Evolutionary conservation across 306 rosid species (phyloP).

Genomic region (Glycine latifolia): DNA sequence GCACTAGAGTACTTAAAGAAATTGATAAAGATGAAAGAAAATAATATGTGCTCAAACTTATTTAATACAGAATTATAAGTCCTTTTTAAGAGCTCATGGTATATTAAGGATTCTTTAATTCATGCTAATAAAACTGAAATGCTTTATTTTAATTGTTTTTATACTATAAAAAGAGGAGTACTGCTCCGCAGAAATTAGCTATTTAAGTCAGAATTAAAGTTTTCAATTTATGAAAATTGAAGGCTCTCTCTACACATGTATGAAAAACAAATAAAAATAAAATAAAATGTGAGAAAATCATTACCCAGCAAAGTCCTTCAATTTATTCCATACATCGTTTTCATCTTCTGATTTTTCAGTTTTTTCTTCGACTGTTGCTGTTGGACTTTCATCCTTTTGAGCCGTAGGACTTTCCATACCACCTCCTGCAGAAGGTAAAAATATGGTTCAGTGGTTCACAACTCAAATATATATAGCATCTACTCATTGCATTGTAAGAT

Average conservation of each 20-base stretch:
- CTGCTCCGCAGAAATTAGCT: conserved; percentile 6
- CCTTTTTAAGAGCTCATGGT: neutral
- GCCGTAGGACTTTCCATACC: conserved; percentile 58
- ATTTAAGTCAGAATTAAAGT: conserved; percentile 1
- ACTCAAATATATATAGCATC: conserved; percentile 34
- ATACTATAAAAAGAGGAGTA: neutral
- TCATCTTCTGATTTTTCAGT: conserved; percentile 62
- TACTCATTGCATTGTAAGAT: conserved; percentile 16
- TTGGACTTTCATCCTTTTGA: conserved; percentile 58
- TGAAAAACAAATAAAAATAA: conserved; percentile 1
- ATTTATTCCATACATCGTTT: conserved; percentile 68
- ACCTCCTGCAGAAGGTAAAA: conserved; percentile 62
- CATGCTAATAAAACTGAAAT: conserved; percentile 9
- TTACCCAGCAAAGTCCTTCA: conserved; percentile 87
- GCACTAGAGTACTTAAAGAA: neutral
- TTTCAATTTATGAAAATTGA: conserved; percentile 14
- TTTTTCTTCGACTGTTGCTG: conserved; percentile 58
- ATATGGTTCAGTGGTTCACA: conserved; percentile 27
- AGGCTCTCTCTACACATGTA: conserved; percentile 13
- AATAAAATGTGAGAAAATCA: conserved; percentile 33
- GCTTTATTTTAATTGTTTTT: conserved; percentile 1
- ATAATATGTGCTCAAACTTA: neutral
- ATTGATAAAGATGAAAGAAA: neutral
- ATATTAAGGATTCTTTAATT: neutral
- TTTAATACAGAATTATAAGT: conserved; percentile 10